Conservation (phyloP, 495 filamentous ascomycete genomes). For the Tuber magnatum region DNA sequence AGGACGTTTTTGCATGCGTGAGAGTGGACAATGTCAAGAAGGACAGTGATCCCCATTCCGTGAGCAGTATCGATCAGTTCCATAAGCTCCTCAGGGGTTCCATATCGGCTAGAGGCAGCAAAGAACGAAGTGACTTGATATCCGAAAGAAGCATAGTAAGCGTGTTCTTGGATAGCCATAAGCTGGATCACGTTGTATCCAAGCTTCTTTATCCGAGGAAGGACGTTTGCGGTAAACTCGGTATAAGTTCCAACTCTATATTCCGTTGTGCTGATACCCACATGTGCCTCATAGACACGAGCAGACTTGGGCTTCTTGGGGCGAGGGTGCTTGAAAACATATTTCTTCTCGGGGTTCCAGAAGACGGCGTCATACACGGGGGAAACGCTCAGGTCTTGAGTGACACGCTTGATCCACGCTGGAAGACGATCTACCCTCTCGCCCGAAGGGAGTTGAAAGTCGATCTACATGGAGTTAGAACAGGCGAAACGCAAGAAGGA, state of each 20-base stretch:
- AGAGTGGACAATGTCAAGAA: slow-evolving; percentile 94
- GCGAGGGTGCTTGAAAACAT: slow-evolving; percentile 71
- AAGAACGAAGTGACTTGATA: slow-evolving; percentile 99
- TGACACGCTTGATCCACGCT: slow-evolving; percentile 94
- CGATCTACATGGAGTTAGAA: slow-evolving; percentile 54
- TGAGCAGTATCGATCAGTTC: slow-evolving; percentile 95
- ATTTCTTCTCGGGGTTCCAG: slow-evolving; percentile 83
- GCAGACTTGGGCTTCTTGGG: slow-evolving; percentile 79
- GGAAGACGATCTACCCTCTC: slow-evolving; percentile 82
- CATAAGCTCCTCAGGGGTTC: slow-evolving; percentile 88
- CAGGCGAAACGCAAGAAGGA: slow-evolving; percentile 17
- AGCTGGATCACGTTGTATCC: slow-evolving; percentile 98
- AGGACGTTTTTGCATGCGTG: slow-evolving; percentile 95
- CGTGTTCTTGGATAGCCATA: slow-evolving; percentile 99
- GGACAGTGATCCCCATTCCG: slow-evolving; percentile 78
- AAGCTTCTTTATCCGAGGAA: slow-evolving; percentile 80
- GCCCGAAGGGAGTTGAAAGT: slow-evolving; percentile 69
- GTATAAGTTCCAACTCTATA: slow-evolving; percentile 84
- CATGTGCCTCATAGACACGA: slow-evolving; percentile 94
- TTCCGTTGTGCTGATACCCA: slow-evolving; percentile 92
- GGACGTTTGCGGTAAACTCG: slow-evolving; percentile 86
- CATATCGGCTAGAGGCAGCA: slow-evolving; percentile 91
- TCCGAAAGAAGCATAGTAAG: slow-evolving; percentile 97
- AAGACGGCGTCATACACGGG: slow-evolving; percentile 90
- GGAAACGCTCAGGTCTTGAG: slow-evolving; percentile 80